Percentiles rank a stretch among this genome's conserved stretches.
phyloP scores from a whole-genome alignment of 2,329 filamentous ascomycete genomes.

The Gnomoniopsis smithogilvyi region DNA sequence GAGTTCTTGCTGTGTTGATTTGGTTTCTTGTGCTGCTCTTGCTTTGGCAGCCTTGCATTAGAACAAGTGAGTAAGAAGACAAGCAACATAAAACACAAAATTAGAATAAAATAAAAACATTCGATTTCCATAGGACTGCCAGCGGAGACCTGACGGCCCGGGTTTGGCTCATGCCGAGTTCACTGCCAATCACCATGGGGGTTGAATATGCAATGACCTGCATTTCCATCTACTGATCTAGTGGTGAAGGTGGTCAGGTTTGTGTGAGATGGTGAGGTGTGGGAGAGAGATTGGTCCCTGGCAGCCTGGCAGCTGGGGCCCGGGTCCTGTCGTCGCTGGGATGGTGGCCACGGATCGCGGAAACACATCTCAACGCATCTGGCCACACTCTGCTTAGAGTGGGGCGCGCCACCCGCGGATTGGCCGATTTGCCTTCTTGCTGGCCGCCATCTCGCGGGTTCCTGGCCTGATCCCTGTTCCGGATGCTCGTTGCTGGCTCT shows the following conservation, averaged over 20 bases:
- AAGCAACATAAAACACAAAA: too few species aligned
- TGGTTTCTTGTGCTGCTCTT: too few species aligned
- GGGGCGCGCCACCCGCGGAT: conserved; percentile 1
- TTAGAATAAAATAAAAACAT: too few species aligned
- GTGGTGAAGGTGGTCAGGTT: not conserved
- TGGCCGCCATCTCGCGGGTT: conserved; percentile 1
- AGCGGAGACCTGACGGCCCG: conserved; percentile 8
- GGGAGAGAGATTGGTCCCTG: conserved; percentile 3
- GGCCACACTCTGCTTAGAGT: conserved; percentile 30
- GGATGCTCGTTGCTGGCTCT: not conserved
- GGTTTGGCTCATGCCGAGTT: not conserved
- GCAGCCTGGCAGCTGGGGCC: not conserved
- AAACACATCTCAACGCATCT: conserved; percentile 28
- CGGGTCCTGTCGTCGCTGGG: not conserved
- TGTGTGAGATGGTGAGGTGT: not conserved
- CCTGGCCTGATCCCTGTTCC: not conserved
- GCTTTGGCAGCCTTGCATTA: too few species aligned
- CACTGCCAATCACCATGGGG: conserved; percentile 13
- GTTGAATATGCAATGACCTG: conserved; percentile 2
- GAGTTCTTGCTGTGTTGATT: too few species aligned
- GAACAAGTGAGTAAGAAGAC: not conserved
- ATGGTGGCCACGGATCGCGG: conserved; percentile 27
- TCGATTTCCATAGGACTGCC: conserved; percentile 4
- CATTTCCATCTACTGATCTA: too few species aligned
- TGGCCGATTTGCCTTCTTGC: conserved; percentile 7